Evolutionary conservation across 2,329 filamentous ascomycete genomes (phyloP).

Genomic region (Phialophora verrucosa): DNA sequence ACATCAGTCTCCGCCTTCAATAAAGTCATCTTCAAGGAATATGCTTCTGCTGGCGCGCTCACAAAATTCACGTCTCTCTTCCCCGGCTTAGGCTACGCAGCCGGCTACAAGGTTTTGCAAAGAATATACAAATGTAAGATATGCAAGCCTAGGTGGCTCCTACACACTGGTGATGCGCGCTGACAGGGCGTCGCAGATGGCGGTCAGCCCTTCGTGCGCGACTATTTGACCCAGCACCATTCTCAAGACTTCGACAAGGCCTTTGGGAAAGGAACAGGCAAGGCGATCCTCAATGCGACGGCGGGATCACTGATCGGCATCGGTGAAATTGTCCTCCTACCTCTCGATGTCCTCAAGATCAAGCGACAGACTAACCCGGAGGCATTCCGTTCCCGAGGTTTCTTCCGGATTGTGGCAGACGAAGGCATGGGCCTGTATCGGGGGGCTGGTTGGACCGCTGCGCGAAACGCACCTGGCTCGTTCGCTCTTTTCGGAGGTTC

Average conservation of each 20-base stretch:
- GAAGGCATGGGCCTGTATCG: constrained; percentile 96
- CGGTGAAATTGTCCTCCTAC: constrained; percentile 92
- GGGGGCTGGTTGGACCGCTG: constrained; percentile 73
- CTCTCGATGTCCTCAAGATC: constrained; percentile 97
- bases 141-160: neutral
- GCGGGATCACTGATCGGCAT: constrained; percentile 96
- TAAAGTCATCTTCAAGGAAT: constrained; percentile 90
- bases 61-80: constrained; percentile 94
- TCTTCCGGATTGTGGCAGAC: constrained; percentile 86
- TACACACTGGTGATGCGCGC: neutral
- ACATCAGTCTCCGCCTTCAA: constrained; percentile 71
- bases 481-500: constrained; percentile 98
- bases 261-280: constrained; percentile 96
- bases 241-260: constrained; percentile 81
- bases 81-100: constrained; percentile 94
- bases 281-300: constrained; percentile 96
- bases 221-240: constrained; percentile 82
- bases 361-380: constrained; percentile 99
- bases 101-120: constrained; percentile 96
- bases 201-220: constrained; percentile 91
- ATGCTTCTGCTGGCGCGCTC: constrained; percentile 70
- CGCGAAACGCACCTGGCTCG: constrained; percentile 93
- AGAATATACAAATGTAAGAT: constrained; percentile 85
- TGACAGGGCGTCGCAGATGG: constrained; percentile 59
- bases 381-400: constrained; percentile 90